Conservation (phyloP, 495 filamentous ascomycete genomes). For the Penicillium cosmopolitanum region DNA sequence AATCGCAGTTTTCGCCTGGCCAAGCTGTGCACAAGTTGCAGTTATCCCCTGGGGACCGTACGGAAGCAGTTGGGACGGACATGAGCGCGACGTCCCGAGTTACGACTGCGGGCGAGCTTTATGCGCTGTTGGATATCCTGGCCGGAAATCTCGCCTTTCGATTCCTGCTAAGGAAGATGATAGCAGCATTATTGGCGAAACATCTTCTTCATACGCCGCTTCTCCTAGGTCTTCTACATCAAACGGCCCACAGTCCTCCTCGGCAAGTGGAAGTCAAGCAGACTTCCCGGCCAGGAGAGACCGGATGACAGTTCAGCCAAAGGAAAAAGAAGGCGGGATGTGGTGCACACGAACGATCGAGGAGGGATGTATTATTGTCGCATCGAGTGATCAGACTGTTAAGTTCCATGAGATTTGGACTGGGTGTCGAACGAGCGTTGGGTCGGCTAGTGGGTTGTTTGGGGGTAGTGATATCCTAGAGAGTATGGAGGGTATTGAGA, state of each 20-base stretch:
- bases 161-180: constrained; percentile 8
- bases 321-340: constrained; percentile 52
- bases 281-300: constrained; percentile 2
- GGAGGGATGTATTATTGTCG: constrained; percentile 93
- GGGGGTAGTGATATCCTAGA: constrained; percentile 91
- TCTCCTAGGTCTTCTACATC: neutral
- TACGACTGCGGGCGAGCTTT: constrained; percentile 47
- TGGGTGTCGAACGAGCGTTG: constrained; percentile 59
- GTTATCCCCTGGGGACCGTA: constrained; percentile 87
- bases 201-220: neutral
- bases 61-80: constrained; percentile 74
- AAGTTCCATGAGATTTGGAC: constrained; percentile 97
- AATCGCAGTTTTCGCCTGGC: constrained; percentile 95
- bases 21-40: constrained; percentile 84
- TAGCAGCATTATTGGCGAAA: constrained; percentile 14
- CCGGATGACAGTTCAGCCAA: constrained; percentile 31
- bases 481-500: constrained; percentile 80
- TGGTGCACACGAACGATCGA: constrained; percentile 65
- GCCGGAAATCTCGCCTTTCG: constrained; percentile 31
- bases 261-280: neutral
- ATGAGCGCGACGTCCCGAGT: constrained; percentile 18
- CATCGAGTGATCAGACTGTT: constrained; percentile 90
- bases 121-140: constrained; percentile 54
- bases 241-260: neutral
- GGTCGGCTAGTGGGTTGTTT: constrained; percentile 66